phyloP scores from a whole-genome alignment of 768 basidiomycete species.

The Termitomyces sp. region DNA sequence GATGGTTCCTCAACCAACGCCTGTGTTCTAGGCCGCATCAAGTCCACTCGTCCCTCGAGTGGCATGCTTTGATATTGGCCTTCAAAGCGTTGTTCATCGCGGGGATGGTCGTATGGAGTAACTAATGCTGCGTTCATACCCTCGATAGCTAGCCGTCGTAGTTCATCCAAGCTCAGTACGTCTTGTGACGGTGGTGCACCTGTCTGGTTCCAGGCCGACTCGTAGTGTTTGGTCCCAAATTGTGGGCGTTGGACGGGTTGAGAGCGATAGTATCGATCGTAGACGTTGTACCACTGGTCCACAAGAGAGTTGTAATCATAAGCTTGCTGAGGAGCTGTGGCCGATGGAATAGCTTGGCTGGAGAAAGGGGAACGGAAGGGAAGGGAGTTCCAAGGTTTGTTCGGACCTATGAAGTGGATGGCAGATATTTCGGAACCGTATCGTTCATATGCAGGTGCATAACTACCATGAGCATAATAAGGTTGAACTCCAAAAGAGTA shows the following conservation, averaged over 20 bases:
- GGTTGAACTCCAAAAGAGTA: constrained; percentile 19
- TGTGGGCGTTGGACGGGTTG: constrained; percentile 37
- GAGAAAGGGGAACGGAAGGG: constrained; percentile 61
- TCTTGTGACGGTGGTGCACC: constrained; percentile 20
- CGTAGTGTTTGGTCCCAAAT: constrained; percentile 66
- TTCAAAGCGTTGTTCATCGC: constrained; percentile 34
- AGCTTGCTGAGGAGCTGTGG: constrained; percentile 37
- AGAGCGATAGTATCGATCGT: constrained; percentile 83
- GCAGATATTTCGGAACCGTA: constrained; percentile 84
- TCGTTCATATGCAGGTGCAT: constrained; percentile 94
- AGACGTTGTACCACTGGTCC: constrained; percentile 88
- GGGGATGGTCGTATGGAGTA: constrained; percentile 8
- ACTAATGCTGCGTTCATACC: constrained; percentile 39
- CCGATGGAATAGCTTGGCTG: constrained; percentile 21
- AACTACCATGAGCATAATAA: constrained; percentile 46
- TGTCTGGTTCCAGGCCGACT: constrained; percentile 71
- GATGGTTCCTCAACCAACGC: neutral
- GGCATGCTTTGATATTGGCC: constrained; percentile 82
- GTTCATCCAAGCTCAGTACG: constrained; percentile 58
- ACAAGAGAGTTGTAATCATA: constrained; percentile 82
- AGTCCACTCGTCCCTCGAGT: constrained; percentile 82
- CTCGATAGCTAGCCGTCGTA: constrained; percentile 59
- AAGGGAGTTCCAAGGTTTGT: constrained; percentile 91
- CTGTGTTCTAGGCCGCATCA: constrained; percentile 59
- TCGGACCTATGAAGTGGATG: constrained; percentile 92